Percentiles rank a stretch among this genome's conserved stretches.
Conservation (phyloP, 108 stramenopile genomes). For the Stephanodiscus minutulus region DNA sequence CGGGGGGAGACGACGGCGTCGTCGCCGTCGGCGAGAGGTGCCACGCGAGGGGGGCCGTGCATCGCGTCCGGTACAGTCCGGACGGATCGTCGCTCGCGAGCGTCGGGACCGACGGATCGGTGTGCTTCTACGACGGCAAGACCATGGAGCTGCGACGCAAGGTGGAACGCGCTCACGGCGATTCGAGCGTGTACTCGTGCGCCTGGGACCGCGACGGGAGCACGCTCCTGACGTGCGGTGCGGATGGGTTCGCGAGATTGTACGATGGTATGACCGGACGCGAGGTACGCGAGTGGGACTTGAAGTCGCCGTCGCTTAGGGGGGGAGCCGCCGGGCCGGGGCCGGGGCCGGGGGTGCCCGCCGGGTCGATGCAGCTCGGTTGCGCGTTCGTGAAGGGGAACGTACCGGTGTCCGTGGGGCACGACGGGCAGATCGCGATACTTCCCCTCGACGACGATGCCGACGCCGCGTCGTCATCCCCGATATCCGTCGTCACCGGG, state of each 20-base stretch:
- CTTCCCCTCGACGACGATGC: slow-evolving; percentile 47
- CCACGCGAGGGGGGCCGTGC: slow-evolving; percentile 74
- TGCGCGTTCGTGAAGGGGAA: slow-evolving; percentile 71
- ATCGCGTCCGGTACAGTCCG: slow-evolving; percentile 82
- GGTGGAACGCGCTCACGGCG: no score
- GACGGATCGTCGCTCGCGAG: slow-evolving; percentile 78
- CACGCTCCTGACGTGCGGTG: slow-evolving; percentile 82
- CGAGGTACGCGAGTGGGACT: slow-evolving; percentile 63
- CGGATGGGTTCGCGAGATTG: slow-evolving; percentile 91
- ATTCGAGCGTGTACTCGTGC: slow-evolving; percentile 87
- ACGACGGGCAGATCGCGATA: slow-evolving; percentile 86
- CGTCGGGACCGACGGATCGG: slow-evolving; percentile 83
- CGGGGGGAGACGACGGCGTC: slow-evolving; percentile 29
- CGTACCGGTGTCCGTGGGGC: slow-evolving; percentile 72
- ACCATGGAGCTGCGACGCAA: slow-evolving; percentile 52
- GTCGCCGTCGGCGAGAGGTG: slow-evolving; percentile 52
- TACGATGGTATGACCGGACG: slow-evolving; percentile 51
- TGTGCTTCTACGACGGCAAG: slow-evolving; percentile 85
- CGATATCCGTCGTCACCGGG: slow-evolving; percentile 60
- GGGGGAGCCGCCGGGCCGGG: slow-evolving; percentile 7
- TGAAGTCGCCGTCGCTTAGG: slow-evolving; percentile 52
- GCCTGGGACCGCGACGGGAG: slow-evolving; percentile 79
- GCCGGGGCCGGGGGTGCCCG: slow-evolving; percentile 52
- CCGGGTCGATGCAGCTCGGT: slow-evolving; percentile 77
- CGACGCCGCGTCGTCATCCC: slow-evolving; percentile 17